Evolutionary conservation across 495 filamentous ascomycete genomes (phyloP).

Genomic region (Hypoxylon trugodes): DNA sequence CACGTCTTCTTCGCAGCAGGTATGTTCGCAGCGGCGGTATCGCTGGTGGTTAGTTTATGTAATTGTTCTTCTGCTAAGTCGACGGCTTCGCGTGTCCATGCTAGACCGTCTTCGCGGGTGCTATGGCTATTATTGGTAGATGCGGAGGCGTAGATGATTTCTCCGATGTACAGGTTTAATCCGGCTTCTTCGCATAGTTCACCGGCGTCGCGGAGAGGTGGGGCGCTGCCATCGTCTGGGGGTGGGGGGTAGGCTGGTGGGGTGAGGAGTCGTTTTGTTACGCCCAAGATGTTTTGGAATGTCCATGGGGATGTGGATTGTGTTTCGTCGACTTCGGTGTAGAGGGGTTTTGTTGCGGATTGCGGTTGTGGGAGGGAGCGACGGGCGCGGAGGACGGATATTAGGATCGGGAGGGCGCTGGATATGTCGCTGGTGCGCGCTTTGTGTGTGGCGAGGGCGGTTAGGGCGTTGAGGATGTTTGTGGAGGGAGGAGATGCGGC

Average conservation of each 20-base stretch:
- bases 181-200: slow-evolving; percentile 84
- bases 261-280: slow-evolving; percentile 54
- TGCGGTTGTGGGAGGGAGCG: slow-evolving; percentile 48
- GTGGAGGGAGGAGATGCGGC: slow-evolving; percentile 62
- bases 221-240: slow-evolving; percentile 69
- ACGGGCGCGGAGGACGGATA: slow-evolving; percentile 82
- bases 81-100: slow-evolving; percentile 86
- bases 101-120: slow-evolving; percentile 70
- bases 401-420: slow-evolving; percentile 81
- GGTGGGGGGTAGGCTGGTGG: slow-evolving; percentile 70
- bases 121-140: slow-evolving; percentile 20
- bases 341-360: not conserved
- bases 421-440: slow-evolving; percentile 70
- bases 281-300: slow-evolving; percentile 52
- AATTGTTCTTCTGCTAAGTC: slow-evolving; percentile 66
- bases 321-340: slow-evolving; percentile 23
- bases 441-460: slow-evolving; percentile 77
- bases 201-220: slow-evolving; percentile 64
- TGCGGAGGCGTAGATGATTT: slow-evolving; percentile 78
- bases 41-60: slow-evolving; percentile 39
- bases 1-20: slow-evolving; percentile 61
- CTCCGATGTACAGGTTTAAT: slow-evolving; percentile 89
- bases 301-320: slow-evolving; percentile 40
- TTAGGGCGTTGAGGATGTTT: slow-evolving; percentile 78
- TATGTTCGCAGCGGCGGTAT: not conserved